Percentiles rank a stretch among this genome's conserved stretches.
Conservation (phyloP, 768 basidiomycete genomes). For the Gautieria morchelliformis region DNA sequence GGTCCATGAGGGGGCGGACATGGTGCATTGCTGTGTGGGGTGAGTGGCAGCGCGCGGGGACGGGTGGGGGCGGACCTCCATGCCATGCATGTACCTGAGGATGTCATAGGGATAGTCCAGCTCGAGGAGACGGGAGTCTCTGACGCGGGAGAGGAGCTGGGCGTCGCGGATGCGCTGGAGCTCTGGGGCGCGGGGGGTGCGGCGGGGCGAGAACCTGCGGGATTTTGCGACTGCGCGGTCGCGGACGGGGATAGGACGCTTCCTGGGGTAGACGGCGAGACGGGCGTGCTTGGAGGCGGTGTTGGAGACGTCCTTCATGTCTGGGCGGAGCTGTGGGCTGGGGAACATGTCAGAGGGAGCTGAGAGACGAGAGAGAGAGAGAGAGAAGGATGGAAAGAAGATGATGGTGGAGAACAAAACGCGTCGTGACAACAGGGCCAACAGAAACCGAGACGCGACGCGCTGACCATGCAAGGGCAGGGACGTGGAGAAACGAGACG, state of each 20-base stretch:
- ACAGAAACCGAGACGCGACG: constrained; percentile 14
- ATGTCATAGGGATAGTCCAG: constrained; percentile 96
- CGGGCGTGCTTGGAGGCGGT: constrained; percentile 52
- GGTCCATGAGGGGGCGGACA: constrained; percentile 96
- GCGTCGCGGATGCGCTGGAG: no score
- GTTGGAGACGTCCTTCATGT: constrained; percentile 72
- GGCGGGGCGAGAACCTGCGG: constrained; percentile 39
- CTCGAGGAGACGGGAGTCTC: constrained; percentile 47
- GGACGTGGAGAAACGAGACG: no score
- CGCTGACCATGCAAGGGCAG: neutral
- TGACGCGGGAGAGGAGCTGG: no score
- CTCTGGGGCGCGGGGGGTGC: constrained; percentile 48
- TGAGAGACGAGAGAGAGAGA: constrained; percentile 5
- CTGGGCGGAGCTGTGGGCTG: constrained; percentile 11
- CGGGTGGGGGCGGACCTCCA: constrained; percentile 73
- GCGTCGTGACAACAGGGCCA: constrained; percentile 25
- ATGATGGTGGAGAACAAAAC: constrained; percentile 21
- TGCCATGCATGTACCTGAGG: constrained; percentile 87
- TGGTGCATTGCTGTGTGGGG: constrained; percentile 73
- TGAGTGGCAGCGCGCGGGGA: no score
- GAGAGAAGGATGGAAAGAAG: neutral
- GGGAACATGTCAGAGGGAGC: constrained; percentile 1
- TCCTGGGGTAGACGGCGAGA: constrained; percentile 68
- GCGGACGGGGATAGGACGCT: constrained; percentile 60
- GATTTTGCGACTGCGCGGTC: constrained; percentile 59